Evolutionary conservation across 23 red algal species (phyloP).

Genomic region (Agarophyton chilense): DNA sequence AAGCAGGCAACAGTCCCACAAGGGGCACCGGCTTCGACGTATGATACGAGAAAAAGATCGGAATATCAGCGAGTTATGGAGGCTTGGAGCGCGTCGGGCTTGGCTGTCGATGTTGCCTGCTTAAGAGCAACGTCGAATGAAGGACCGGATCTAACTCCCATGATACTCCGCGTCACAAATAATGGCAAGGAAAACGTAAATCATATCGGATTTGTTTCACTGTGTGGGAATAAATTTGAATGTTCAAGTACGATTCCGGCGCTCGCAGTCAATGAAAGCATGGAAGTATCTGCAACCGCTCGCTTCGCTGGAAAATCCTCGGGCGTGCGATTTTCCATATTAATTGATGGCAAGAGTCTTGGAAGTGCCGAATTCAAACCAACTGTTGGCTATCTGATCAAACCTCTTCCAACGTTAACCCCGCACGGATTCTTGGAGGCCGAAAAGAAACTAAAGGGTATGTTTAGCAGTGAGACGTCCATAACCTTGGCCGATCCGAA

Average conservation of each 20-base stretch:
- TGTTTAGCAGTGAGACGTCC: conserved; percentile 42
- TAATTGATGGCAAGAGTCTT: not conserved
- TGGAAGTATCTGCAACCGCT: conserved; percentile 13
- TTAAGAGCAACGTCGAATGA: not conserved
- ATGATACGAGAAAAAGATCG: not conserved
- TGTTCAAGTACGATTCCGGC: not conserved
- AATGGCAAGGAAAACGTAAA: conserved; percentile 15
- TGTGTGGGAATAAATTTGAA: conserved; percentile 42
- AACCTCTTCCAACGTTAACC: conserved; percentile 22
- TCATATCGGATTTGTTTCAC: conserved; percentile 15
- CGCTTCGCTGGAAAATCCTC: conserved; percentile 44
- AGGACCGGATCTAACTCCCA: conserved; percentile 31
- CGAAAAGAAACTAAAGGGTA: conserved; percentile 46
- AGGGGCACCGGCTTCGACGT: not conserved
- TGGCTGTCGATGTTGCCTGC: conserved; percentile 42
- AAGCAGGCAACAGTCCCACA: not conserved
- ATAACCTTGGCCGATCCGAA: conserved; percentile 11
- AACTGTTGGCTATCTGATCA: conserved; percentile 36
- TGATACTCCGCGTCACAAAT: conserved; percentile 31
- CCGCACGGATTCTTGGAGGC: conserved; percentile 30
- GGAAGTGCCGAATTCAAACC: conserved; percentile 56
- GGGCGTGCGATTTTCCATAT: conserved; percentile 31
- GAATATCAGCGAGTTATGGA: conserved; percentile 32
- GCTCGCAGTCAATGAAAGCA: not conserved
- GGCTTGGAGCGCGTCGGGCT: conserved; percentile 38